Conservation (phyloP, 371 early-diverging fungal genomes). For the Actinomortierella wolfii region DNA sequence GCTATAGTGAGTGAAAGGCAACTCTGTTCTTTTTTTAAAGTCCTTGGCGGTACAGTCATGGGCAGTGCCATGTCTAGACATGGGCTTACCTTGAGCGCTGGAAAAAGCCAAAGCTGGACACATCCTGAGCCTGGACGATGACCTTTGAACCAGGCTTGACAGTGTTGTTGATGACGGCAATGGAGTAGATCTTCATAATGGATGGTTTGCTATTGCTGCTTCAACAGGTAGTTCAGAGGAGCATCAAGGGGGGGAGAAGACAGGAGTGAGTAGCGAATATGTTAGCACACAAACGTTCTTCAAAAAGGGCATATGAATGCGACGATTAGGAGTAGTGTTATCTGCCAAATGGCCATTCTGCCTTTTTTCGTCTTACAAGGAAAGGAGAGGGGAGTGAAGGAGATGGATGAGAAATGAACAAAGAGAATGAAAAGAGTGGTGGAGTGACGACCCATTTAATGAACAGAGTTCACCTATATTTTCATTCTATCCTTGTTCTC, state of each 20-base stretch:
- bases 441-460: background rate
- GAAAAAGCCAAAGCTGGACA: constrained; percentile 88
- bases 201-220: background rate
- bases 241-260: background rate
- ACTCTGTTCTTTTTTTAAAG: too few species aligned
- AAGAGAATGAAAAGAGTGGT: constrained; percentile 1
- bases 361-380: background rate
- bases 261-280: background rate
- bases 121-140: constrained; percentile 54
- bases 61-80: background rate
- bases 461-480: too few species aligned
- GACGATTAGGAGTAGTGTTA: background rate
- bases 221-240: background rate
- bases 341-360: background rate
- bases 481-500: too few species aligned
- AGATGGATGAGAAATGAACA: constrained; percentile 7
- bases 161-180: constrained; percentile 56
- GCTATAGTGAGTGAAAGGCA: too few species aligned
- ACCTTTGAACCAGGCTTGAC: constrained; percentile 48
- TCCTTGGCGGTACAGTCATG: too few species aligned
- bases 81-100: constrained; percentile 85
- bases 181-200: constrained; percentile 62
- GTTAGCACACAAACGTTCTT: too few species aligned
- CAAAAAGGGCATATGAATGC: too few species aligned
- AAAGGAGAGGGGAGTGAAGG: constrained; percentile 10